phyloP scores from a whole-genome alignment of 2,329 filamentous ascomycete species.

The Immersiporthe knoxdaviesiana region DNA sequence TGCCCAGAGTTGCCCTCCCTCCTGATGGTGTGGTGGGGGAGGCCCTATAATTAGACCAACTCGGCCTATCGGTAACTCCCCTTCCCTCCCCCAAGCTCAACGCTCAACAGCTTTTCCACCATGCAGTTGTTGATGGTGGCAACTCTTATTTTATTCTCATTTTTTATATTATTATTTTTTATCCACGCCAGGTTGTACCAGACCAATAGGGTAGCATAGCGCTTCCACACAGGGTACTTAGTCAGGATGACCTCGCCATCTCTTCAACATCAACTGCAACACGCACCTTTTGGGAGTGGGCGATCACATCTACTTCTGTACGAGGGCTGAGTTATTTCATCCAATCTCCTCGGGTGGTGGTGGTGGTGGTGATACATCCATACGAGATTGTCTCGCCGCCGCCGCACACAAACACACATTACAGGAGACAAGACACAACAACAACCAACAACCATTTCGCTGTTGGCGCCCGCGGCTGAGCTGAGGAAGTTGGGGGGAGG shows the following conservation, averaged over 20 bases:
- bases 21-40: background rate
- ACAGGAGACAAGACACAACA: background rate
- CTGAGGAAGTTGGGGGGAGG: background rate
- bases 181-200: too few relatives aligned
- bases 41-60: background rate
- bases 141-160: background rate
- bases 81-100: background rate
- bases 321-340: background rate
- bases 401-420: background rate
- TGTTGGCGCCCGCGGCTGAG: background rate
- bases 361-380: background rate
- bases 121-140: background rate
- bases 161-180: background rate
- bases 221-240: background rate
- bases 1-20: background rate
- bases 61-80: background rate
- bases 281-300: background rate
- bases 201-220: background rate
- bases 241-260: background rate
- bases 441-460: background rate
- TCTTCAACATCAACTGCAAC: background rate
- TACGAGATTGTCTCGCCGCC: background rate
- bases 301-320: background rate
- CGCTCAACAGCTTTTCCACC: background rate
- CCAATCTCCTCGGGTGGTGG: too few relatives aligned